phyloP scores from a whole-genome alignment of 2,329 filamentous ascomycete genomes.

The Aspergillus tanneri region DNA sequence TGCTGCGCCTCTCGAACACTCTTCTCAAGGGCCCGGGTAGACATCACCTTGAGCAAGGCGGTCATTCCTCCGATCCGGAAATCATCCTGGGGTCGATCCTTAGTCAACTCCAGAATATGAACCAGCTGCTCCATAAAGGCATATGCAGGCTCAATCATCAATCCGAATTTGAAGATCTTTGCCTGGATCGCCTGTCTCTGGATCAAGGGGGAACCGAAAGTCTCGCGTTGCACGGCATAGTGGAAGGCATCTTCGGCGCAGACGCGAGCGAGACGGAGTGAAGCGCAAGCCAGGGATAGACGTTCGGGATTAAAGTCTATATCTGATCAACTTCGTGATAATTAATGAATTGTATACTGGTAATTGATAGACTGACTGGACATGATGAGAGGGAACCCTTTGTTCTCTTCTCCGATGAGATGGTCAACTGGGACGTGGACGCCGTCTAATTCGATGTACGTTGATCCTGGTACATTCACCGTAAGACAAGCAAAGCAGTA shows the following conservation, averaged over 20 bases:
- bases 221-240: slow-evolving; percentile 64
- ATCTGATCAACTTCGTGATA: not conserved
- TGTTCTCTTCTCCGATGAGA: slow-evolving; percentile 66
- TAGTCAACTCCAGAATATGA: slow-evolving; percentile 51
- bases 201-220: slow-evolving; percentile 60
- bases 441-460: slow-evolving; percentile 69
- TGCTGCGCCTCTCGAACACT: slow-evolving; percentile 57
- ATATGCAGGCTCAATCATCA: slow-evolving; percentile 61
- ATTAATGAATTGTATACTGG: slow-evolving; percentile 1
- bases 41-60: slow-evolving; percentile 54
- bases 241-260: slow-evolving; percentile 61
- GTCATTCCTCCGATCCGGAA: slow-evolving; percentile 53
- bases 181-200: slow-evolving; percentile 59
- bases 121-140: slow-evolving; percentile 63
- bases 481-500: no score
- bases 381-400: slow-evolving; percentile 72
- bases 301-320: slow-evolving; percentile 73
- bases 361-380: slow-evolving; percentile 46
- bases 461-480: slow-evolving; percentile 50
- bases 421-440: slow-evolving; percentile 69
- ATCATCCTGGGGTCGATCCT: slow-evolving; percentile 38
- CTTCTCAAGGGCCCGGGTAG: slow-evolving; percentile 54
- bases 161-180: slow-evolving; percentile 60
- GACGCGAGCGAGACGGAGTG: slow-evolving; percentile 61
- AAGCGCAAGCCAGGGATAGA: slow-evolving; percentile 63